Evolutionary conservation across 805 yeast genomes (phyloP).

Genomic region (Saturnispora dispora): DNA sequence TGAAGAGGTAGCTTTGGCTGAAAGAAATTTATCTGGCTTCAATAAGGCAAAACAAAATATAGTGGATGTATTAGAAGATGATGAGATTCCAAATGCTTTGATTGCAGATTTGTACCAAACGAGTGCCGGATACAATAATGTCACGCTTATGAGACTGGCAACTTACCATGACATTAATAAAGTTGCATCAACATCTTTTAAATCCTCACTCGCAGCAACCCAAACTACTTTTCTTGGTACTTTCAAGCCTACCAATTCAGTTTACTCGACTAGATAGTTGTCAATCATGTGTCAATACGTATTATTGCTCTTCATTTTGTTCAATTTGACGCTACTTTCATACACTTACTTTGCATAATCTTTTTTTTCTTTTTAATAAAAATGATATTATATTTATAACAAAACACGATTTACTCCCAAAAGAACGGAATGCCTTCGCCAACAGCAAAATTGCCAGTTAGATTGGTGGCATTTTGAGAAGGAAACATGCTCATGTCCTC

Average conservation of each 20-base stretch:
- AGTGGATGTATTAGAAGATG: constrained; percentile 5
- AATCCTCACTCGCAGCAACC: constrained; percentile 6
- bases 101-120: constrained; percentile 8
- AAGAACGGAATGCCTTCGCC: neutral
- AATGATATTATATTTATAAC: neutral
- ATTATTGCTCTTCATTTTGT: neutral
- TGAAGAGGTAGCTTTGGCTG: constrained; percentile 36
- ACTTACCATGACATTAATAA: constrained; percentile 10
- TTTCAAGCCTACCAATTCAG: neutral
- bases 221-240: constrained; percentile 5
- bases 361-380: neutral
- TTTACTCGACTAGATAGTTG: neutral
- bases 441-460: neutral
- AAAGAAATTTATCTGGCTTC: constrained; percentile 4
- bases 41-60: constrained; percentile 7
- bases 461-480: neutral
- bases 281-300: neutral
- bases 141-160: constrained; percentile 11
- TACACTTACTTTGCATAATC: neutral
- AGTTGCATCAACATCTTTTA: constrained; percentile 9
- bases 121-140: constrained; percentile 10
- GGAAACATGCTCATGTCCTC: neutral
- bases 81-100: constrained; percentile 12
- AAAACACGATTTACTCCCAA: neutral
- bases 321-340: neutral